A percentile compares a stretch with the other conserved stretches of the same genome.
Conservation (phyloP, 257 asterid genomes). For the Fraxinus americana region DNA sequence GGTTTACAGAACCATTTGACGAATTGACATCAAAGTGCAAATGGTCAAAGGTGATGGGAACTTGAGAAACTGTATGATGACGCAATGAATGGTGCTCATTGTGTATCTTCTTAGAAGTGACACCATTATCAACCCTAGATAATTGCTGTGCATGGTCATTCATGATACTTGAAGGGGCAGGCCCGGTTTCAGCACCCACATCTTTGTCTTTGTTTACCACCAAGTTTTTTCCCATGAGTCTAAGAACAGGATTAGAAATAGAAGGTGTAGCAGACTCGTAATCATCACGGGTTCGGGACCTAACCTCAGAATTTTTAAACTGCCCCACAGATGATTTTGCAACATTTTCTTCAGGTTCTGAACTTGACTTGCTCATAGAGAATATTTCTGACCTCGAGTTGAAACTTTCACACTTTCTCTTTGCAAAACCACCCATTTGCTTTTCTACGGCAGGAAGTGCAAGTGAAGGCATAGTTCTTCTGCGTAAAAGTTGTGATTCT, state of each 20-base stretch:
- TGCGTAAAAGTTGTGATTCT: slow-evolving; percentile 50
- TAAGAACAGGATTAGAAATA: slow-evolving; percentile 64
- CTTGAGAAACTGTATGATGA: slow-evolving; percentile 33
- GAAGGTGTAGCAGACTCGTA: slow-evolving; percentile 56
- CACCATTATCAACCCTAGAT: slow-evolving; percentile 28
- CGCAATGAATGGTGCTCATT: slow-evolving; percentile 28
- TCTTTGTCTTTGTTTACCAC: slow-evolving; percentile 69
- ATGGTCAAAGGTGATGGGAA: slow-evolving; percentile 26
- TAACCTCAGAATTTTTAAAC: slow-evolving; percentile 44
- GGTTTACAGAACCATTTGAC: slow-evolving; percentile 37
- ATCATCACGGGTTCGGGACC: slow-evolving; percentile 37
- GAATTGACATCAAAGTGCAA: slow-evolving; percentile 37
- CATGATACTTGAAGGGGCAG: slow-evolving; percentile 28
- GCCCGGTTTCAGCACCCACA: slow-evolving; percentile 33
- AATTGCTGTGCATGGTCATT: slow-evolving; percentile 31
- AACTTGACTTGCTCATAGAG: slow-evolving; percentile 27
- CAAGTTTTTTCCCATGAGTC: slow-evolving; percentile 97
- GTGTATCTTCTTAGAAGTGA: slow-evolving; percentile 26
- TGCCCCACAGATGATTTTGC: slow-evolving; percentile 28
- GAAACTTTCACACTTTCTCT: slow-evolving; percentile 23
- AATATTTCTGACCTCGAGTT: slow-evolving; percentile 33
- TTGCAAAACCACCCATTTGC: slow-evolving; percentile 31
- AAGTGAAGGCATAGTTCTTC: slow-evolving; percentile 38
- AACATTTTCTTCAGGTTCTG: slow-evolving; percentile 28
- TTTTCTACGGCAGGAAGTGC: slow-evolving; percentile 37